Evolutionary conservation across 495 filamentous ascomycete genomes (phyloP), one percentile per base, ranked within the genome.

Genomic region (Penicillium cataractarum): DNA sequence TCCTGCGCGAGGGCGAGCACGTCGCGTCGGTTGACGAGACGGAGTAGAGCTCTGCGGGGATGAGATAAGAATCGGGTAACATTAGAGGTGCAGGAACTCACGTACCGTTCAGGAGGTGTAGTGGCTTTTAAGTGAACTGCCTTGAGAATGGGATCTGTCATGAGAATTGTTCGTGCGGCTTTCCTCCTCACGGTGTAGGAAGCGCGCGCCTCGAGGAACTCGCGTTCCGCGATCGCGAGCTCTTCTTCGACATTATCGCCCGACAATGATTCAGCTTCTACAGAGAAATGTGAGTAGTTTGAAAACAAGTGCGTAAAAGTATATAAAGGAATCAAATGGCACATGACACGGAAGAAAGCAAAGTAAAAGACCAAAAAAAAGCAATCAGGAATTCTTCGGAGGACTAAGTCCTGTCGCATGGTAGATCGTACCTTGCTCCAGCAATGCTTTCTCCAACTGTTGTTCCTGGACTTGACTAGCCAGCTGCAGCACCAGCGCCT

Each of bases 61-160:
- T 62, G n/a, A 63, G 52, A 58, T 58, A 22, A 58, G 44, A 52
- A 55, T 21, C 9, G 9, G 46, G 49, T 53, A 17, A 27, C n/a
- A 2, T 44, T 60, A 39, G 26, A 37, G 29, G 21, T 1, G 15
- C 21, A 54, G 49, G 12, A 46, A 9, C 2, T 26, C 10, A 63
- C 62, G 29, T 83, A 92, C 90, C 88, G 82, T 74, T 93, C 90
- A 62, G 86, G 76, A 48, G 83, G 82, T 3, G 84, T 86, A n/a
- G 84, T 82, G 3, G 83, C 86, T 50, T 87, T 89, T 52, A 86
- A 76, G 70, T 93, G 90, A 55, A 92, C 84, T 1, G 91, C 88
- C 68, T 90, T 92, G 55, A 96, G 75, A 51, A 87, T 87, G 10
- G 91, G 91, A 67, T 90, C 88, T 24, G 86, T 85, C 64, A 84